These are phyloP conservation scores for Curvularia sp. DNA, from an alignment of 2,329 filamentous ascomycete genomes.

Conservation along the genomic window DNA sequence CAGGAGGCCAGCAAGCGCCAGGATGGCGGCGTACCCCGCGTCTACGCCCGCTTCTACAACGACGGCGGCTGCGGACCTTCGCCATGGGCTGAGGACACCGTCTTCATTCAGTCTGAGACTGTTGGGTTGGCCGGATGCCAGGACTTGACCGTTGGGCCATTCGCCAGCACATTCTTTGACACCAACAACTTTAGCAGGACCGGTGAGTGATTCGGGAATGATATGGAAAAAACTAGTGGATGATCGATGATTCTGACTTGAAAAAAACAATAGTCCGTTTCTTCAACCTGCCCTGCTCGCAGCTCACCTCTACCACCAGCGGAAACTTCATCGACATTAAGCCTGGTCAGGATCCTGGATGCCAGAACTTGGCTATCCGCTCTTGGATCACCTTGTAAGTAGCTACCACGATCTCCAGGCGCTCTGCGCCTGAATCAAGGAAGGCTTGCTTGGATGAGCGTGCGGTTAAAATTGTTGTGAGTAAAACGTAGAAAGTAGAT, in stretches of 20 bases:
- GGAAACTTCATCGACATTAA: conserved; percentile 16
- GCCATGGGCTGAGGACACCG: conserved; percentile 17
- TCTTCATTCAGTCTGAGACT: conserved; percentile 14
- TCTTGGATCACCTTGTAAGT: conserved; percentile 18
- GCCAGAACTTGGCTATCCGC: conserved; percentile 11
- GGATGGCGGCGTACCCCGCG: conserved; percentile 13
- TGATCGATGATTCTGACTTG: not conserved
- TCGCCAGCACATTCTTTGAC: conserved; percentile 16
- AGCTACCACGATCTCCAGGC: not conserved
- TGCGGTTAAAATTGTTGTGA: not conserved
- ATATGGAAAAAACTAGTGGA: no score
- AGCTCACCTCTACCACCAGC: conserved; percentile 1
- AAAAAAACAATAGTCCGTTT: conserved; percentile 15
- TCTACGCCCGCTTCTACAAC: conserved; percentile 21
- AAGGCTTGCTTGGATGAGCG: not conserved
- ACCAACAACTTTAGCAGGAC: conserved; percentile 15
- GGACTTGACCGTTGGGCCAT: conserved; percentile 16
- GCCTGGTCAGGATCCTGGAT: conserved; percentile 12
- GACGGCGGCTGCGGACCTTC: conserved; percentile 11
- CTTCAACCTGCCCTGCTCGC: conserved; percentile 14
- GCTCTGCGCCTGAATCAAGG: no score
- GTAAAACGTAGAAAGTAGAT: not conserved
- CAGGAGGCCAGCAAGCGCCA: conserved; percentile 10
- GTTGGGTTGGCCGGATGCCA: conserved; percentile 13
- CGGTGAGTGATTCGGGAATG: not conserved